Evolutionary conservation across 2,329 filamentous ascomycete species (phyloP).

Genomic region (Aspergillus oerlinghausenensis): DNA sequence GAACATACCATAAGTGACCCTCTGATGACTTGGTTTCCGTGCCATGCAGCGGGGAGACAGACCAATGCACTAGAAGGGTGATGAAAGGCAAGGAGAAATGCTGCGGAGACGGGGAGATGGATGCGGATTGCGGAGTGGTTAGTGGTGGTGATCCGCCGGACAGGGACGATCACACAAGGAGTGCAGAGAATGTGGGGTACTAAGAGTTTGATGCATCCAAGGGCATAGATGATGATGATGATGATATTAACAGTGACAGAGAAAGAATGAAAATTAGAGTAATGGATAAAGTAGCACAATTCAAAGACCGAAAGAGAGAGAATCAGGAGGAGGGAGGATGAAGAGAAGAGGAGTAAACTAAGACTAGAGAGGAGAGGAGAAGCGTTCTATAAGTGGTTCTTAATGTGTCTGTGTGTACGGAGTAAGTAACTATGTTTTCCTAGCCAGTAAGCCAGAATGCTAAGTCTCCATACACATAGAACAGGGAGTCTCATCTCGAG

Average conservation of each 20-base stretch:
- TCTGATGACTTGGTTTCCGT: slow-evolving; percentile 62
- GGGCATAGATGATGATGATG: slow-evolving; percentile 4
- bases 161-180: slow-evolving; percentile 15
- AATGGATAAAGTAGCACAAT: not conserved
- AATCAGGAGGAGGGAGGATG: not conserved
- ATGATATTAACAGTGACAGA: not conserved
- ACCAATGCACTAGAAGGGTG: slow-evolving; percentile 3
- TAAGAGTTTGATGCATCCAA: not conserved
- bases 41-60: slow-evolving; percentile 48
- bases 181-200: slow-evolving; percentile 4
- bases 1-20: slow-evolving; percentile 64
- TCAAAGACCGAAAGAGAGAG: not conserved
- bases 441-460: too few relatives aligned
- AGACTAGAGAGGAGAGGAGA: not conserved
- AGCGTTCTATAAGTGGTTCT: too few relatives aligned
- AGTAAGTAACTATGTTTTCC: too few relatives aligned
- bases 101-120: slow-evolving; percentile 9
- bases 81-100: slow-evolving; percentile 14
- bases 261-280: not conserved
- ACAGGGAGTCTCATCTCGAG: too few relatives aligned
- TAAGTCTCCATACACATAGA: too few relatives aligned
- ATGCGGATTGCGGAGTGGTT: slow-evolving; percentile 11
- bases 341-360: not conserved
- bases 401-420: too few relatives aligned
- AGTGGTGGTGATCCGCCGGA: slow-evolving; percentile 1